Evolutionary conservation across 495 filamentous ascomycete genomes (phyloP), one percentile per base, ranked within the genome.

Genomic region (Penicillium diatomitis): DNA sequence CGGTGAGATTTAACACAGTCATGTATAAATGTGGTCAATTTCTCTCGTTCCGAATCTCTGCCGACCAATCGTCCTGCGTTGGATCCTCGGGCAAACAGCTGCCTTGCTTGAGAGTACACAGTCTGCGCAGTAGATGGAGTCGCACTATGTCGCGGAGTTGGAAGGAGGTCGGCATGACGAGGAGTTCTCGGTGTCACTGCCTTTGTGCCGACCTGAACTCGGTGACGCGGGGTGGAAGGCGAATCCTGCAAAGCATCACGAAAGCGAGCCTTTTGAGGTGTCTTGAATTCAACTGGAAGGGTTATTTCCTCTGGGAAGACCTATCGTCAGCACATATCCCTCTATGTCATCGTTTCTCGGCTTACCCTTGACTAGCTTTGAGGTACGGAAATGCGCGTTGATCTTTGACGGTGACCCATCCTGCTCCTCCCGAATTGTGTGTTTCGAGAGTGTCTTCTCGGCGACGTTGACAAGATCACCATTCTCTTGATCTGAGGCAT

Each of bases 31-130:
- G 55, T 55, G 4, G 70, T 64, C 27, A 99, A 68, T 46, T 90
- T 81, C 12, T 77, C 68, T 44, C 84, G 78, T 60, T 99, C 92
- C 0, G 79, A 67, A 33, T 95, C 88, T 35, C 92, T 81, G 34
- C 92, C 92, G 57, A 96, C 73, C 36, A 99, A 69, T 56, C 78
- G 78, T 7, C 82, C 80, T 3, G 88, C 87, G 45, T 82, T 81
- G 27, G 83, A 78, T 48, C 85, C 86, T 40, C 88, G 77, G 3
- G 86, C 81, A 61, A 99, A 97, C 4, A 95, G 63, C 58, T 91
- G 82, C n/a, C 91, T 80, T 4, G 90, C 94, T 41, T 80, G 75
- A 46, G 89, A 87, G 60, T 97, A 96, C 10, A 96, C 76, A 0
- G 86, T 87, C 35, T 81, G 81, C 8, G 73, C 65, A 42, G 62